phyloP scores from a whole-genome alignment of 306 rosid species.

The Arachis hypogaea region DNA sequence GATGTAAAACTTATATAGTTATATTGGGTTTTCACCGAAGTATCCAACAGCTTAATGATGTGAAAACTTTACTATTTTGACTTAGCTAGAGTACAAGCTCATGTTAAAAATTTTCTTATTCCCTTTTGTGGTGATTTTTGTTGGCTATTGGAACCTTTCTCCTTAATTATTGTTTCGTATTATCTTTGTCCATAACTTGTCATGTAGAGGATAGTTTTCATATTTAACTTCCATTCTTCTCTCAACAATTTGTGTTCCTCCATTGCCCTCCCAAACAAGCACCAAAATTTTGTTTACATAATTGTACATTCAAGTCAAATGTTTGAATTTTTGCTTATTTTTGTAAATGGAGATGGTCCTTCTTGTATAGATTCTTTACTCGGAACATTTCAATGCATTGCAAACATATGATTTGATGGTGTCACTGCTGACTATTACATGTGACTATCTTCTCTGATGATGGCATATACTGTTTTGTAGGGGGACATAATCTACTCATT shows the following conservation, averaged over 20 bases:
- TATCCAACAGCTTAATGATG: background rate
- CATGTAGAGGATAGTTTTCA: background rate
- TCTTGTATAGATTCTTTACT: slow-evolving; percentile 1
- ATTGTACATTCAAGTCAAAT: slow-evolving; percentile 7
- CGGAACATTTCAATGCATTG: background rate
- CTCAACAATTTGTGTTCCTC: slow-evolving; percentile 1
- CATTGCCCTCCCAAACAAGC: slow-evolving; percentile 6
- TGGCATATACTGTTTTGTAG: slow-evolving; percentile 46
- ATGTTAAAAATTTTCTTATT: background rate
- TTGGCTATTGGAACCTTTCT: background rate
- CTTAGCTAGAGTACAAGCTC: background rate
- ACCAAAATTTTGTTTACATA: background rate
- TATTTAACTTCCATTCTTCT: background rate
- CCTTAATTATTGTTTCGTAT: background rate
- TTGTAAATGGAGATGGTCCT: slow-evolving; percentile 12
- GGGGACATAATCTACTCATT: slow-evolving; percentile 89
- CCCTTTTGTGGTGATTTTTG: background rate
- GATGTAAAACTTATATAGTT: background rate
- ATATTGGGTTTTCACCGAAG: background rate
- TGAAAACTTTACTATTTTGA: background rate
- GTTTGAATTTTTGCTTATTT: slow-evolving; percentile 25
- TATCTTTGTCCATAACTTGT: slow-evolving; percentile 1
- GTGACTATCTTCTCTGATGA: slow-evolving; percentile 31
- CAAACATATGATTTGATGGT: slow-evolving; percentile 15
- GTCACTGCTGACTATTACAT: slow-evolving; percentile 14